Evolutionary conservation across 2,329 filamentous ascomycete genomes (phyloP), one percentile per base, ranked within the genome.

Genomic region (Botrytis pseudocinerea): DNA sequence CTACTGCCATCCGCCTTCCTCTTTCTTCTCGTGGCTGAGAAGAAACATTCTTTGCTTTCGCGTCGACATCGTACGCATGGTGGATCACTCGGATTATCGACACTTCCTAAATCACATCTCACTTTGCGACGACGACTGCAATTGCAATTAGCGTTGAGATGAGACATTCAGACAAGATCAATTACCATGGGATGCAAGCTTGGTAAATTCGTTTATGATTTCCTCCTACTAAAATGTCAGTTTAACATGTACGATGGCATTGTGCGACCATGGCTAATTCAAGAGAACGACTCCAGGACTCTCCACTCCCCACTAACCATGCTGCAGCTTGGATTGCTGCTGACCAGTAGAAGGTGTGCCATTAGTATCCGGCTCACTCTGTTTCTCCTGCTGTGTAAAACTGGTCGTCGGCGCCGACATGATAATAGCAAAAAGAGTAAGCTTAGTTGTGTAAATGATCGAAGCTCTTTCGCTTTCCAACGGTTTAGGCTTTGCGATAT

Each of bases 11-110:
- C 85, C 65, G 87, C 87, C 86, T 96, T 97, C 81, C 94, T 90
- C 89, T 98, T 98, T 80, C 96, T 91, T 69, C 96, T 89, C 46
- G 95, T 98, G 32, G 94, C 93, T 75, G 94, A 97, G 85, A 99
- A 99, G 87, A 92, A 97, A 85, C 96, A 99, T 79, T 97, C 92
- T 82, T 98, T 98, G 84, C 92, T 94, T 85, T 99, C 96, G 77
- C 96, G 91, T 70, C 94, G 92, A 82, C 96, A 99, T 80, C 96
- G 91, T 74, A 95, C 93, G 82, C 96, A 99, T 3, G 96, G 96
- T 72, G 95, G 95, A 79, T 97, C 94, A 82, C 95, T 91, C 38
- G 96, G 96, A 79, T 96, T 95, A 83, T 98, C 96, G 81, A 98
- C 95, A 79, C 91, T 92, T 51, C 87, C 87, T 65, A 89, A 82